Percentiles rank a stretch among this genome's conserved stretches.
Evolutionary conservation across 306 rosid species (phyloP).

Genomic region (Cotoneaster glaucophyllus): DNA sequence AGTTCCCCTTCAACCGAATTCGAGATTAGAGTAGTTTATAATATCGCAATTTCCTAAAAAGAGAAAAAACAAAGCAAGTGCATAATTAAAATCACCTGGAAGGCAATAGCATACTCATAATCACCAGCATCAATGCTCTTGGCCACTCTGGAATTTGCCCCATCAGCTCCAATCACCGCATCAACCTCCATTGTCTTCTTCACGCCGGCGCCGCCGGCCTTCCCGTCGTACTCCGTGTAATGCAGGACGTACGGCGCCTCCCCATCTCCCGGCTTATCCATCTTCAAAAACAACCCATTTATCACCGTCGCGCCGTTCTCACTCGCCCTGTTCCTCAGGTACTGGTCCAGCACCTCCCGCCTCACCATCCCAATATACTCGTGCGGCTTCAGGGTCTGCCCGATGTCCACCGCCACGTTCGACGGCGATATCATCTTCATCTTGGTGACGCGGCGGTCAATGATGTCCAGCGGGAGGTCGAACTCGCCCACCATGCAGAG

Average conservation of each 20-base stretch:
- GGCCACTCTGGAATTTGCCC: conserved; percentile 93
- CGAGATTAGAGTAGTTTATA: background rate
- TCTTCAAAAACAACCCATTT: conserved; percentile 78
- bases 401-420: conserved; percentile 91
- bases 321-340: conserved; percentile 61
- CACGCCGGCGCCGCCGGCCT: conserved; percentile 62
- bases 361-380: conserved; percentile 97
- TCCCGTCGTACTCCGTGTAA: conserved; percentile 62
- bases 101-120: conserved; percentile 92
- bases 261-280: conserved; percentile 60
- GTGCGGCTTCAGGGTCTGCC: conserved; percentile 76
- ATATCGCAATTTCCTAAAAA: too few species aligned
- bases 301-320: conserved; percentile 73
- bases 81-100: conserved; percentile 48
- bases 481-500: conserved; percentile 98
- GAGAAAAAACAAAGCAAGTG: background rate
- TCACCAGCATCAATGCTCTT: conserved; percentile 90
- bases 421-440: conserved; percentile 99
- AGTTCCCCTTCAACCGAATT: background rate
- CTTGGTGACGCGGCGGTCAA: conserved; percentile 89
- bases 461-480: conserved; percentile 76
- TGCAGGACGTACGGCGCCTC: conserved; percentile 68
- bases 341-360: conserved; percentile 80
- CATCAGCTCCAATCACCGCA: conserved; percentile 95
- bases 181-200: conserved; percentile 77